phyloP scores from a whole-genome alignment of 1,284 basidiomycete genomes.

The Pisolithus thermaeus region DNA sequence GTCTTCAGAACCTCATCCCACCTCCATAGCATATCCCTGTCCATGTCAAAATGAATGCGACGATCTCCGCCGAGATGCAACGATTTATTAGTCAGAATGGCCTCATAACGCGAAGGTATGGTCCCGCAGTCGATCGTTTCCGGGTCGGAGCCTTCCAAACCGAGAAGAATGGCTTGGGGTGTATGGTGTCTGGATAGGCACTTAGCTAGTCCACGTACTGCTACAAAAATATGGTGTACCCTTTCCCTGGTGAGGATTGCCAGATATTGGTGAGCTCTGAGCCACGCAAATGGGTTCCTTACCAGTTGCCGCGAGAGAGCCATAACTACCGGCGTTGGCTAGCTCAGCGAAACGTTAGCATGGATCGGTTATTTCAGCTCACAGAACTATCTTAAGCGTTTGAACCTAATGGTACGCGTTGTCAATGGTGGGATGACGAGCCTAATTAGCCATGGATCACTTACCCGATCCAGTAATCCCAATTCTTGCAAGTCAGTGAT shows the following conservation, averaged over 20 bases:
- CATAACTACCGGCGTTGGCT: slow-evolving; percentile 46
- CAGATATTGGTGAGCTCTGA: slow-evolving; percentile 19
- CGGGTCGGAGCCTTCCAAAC: slow-evolving; percentile 82
- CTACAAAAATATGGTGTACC: slow-evolving; percentile 39
- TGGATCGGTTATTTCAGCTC: slow-evolving; percentile 21
- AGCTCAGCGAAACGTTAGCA: slow-evolving; percentile 2
- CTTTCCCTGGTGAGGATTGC: slow-evolving; percentile 57
- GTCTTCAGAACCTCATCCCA: slow-evolving; percentile 80
- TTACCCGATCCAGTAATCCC: slow-evolving; percentile 65
- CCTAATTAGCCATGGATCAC: slow-evolving; percentile 7
- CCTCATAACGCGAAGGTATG: slow-evolving; percentile 66
- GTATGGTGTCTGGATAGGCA: slow-evolving; percentile 75
- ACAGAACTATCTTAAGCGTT: slow-evolving; percentile 84
- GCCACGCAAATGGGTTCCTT: slow-evolving; percentile 8
- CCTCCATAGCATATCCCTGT: slow-evolving; percentile 88
- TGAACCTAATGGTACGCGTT: slow-evolving; percentile 44
- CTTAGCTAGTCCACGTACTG: slow-evolving; percentile 1
- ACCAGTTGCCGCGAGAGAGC: slow-evolving; percentile 76
- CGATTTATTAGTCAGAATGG: slow-evolving; percentile 60
- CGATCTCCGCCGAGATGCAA: slow-evolving; percentile 72
- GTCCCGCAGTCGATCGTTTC: slow-evolving; percentile 84
- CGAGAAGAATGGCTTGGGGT: slow-evolving; percentile 88
- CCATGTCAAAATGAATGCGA: slow-evolving; percentile 78
- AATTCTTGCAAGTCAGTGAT: slow-evolving; percentile 71
- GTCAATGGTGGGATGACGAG: slow-evolving; percentile 3